Percentiles rank a stretch among this genome's conserved stretches.
Evolutionary conservation across 441 rosid genomes (phyloP).

Genomic region (Raphanus hybrid): DNA sequence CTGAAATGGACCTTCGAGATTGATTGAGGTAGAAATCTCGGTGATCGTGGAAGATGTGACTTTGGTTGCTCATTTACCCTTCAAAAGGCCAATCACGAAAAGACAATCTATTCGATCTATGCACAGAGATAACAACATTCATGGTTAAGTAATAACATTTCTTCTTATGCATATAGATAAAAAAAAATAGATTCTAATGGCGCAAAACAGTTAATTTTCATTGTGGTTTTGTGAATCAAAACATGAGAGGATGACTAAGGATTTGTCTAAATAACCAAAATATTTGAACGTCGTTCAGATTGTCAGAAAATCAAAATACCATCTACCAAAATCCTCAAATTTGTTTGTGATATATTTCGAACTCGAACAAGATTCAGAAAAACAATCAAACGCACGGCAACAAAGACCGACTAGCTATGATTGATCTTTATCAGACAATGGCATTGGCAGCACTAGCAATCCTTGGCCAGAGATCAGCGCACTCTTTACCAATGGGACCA

Average conservation of each 20-base stretch:
- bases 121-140: slow-evolving; percentile 32
- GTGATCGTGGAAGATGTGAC: slow-evolving; percentile 97
- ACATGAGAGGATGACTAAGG: slow-evolving; percentile 51
- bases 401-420: background rate
- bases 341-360: background rate
- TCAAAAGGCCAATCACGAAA: slow-evolving; percentile 3
- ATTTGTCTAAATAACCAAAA: slow-evolving; percentile 42
- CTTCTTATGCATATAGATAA: background rate
- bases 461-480: slow-evolving; percentile 81
- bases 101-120: slow-evolving; percentile 25
- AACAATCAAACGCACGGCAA: background rate
- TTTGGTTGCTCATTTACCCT: slow-evolving; percentile 77
- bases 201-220: background rate
- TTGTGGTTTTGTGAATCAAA: slow-evolving; percentile 44
- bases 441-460: slow-evolving; percentile 94
- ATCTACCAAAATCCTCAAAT: slow-evolving; percentile 20
- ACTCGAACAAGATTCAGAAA: background rate
- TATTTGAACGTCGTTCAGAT: background rate
- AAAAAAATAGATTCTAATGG: background rate
- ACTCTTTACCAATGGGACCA: slow-evolving; percentile 77
- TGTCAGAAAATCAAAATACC: slow-evolving; percentile 16
- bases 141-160: slow-evolving; percentile 39
- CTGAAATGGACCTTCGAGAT: slow-evolving; percentile 43
- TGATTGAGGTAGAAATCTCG: slow-evolving; percentile 83
- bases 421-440: slow-evolving; percentile 52